phyloP scores from a whole-genome alignment of 495 filamentous ascomycete species.

The Penicillium dipodomyicola region DNA sequence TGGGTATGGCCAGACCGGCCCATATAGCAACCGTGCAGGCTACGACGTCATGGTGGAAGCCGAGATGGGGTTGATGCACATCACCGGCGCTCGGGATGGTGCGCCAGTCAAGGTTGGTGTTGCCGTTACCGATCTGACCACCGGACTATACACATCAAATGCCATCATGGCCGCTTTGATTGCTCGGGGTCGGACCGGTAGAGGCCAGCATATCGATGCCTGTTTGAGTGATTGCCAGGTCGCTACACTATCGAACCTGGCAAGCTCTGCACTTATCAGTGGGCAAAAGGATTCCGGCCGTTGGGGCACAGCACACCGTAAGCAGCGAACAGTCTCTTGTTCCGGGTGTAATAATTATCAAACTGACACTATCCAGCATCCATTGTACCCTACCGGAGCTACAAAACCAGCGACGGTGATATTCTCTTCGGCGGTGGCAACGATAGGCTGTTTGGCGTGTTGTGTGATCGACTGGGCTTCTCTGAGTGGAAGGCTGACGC shows the following conservation, averaged over 20 bases:
- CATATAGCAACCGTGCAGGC: slow-evolving; percentile 82
- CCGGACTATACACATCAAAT: slow-evolving; percentile 95
- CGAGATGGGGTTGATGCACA: slow-evolving; percentile 98
- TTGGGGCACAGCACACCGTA: slow-evolving; percentile 95
- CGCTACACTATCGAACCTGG: slow-evolving; percentile 88
- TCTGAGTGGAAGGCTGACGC: slow-evolving; percentile 77
- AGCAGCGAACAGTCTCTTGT: slow-evolving; percentile 28
- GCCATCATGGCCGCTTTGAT: slow-evolving; percentile 92
- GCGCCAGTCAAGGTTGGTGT: slow-evolving; percentile 97
- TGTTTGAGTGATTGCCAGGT: slow-evolving; percentile 91
- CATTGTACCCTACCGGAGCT: slow-evolving; percentile 91
- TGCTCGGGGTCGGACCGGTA: slow-evolving; percentile 61
- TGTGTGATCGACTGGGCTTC: slow-evolving; percentile 74
- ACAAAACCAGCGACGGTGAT: slow-evolving; percentile 89
- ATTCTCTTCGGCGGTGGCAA: slow-evolving; percentile 93
- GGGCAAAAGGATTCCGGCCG: slow-evolving; percentile 82
- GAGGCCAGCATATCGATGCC: slow-evolving; percentile 90
- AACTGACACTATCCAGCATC: slow-evolving; percentile 59
- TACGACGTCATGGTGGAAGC: slow-evolving; percentile 99
- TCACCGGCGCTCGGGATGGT: slow-evolving; percentile 82
- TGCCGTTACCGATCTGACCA: slow-evolving; percentile 93
- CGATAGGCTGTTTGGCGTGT: slow-evolving; percentile 81
- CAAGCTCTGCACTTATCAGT: slow-evolving; percentile 86
- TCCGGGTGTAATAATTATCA: not conserved
- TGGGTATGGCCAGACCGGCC: slow-evolving; percentile 87